phyloP scores from a whole-genome alignment of 305 asterid genomes.

The Nicotiana rustica region DNA sequence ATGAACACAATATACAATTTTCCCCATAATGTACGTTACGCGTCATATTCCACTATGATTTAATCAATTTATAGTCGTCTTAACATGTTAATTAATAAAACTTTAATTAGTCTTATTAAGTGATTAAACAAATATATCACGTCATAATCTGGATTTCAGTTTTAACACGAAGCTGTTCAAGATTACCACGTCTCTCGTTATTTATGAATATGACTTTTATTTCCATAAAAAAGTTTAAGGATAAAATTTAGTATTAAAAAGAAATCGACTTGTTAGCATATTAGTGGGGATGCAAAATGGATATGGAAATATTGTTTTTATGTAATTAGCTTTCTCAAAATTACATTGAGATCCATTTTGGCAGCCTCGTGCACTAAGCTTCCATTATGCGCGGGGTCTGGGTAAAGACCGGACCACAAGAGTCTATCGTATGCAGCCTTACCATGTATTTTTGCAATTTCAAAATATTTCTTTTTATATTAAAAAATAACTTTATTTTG shows the following conservation, averaged over 20 bases:
- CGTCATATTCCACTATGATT: background rate
- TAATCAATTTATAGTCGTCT: background rate
- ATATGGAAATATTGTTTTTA: background rate
- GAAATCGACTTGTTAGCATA: background rate
- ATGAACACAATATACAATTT: background rate
- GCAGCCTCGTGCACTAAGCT: too few species aligned
- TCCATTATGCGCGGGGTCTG: too few species aligned
- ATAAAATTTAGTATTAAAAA: background rate
- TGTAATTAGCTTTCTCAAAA: background rate
- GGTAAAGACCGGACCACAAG: too few species aligned
- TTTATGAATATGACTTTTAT: background rate
- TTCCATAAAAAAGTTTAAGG: background rate
- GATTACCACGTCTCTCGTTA: background rate
- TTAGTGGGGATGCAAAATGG: background rate
- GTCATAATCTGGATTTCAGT: background rate
- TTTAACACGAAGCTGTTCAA: background rate
- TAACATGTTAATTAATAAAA: background rate
- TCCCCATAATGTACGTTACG: background rate
- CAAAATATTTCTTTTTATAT: too few species aligned
- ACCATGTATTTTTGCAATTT: too few species aligned
- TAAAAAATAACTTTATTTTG: too few species aligned
- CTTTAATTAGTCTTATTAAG: background rate
- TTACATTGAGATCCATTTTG: background rate
- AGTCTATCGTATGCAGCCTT: too few species aligned
- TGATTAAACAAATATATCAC: background rate